Evolutionary conservation across 495 filamentous ascomycete species (phyloP).

Genomic region (Podospora pseudocomata): DNA sequence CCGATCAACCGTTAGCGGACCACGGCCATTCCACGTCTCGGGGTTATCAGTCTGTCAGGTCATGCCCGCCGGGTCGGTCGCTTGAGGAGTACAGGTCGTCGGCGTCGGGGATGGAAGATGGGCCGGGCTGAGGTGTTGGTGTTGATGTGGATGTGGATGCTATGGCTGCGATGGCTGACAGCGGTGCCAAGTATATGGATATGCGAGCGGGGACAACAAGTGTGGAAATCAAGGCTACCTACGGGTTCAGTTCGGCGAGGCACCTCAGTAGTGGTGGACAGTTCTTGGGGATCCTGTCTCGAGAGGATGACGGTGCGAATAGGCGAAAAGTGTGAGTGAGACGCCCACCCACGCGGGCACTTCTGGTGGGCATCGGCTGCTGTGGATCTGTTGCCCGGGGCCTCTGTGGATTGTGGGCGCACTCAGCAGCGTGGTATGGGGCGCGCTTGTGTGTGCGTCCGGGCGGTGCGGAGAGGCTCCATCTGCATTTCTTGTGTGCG

Average conservation of each 20-base stretch:
- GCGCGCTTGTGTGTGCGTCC: neutral
- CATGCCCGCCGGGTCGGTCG: constrained; percentile 20
- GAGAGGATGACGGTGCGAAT: constrained; percentile 2
- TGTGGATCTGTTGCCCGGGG: constrained; percentile 12
- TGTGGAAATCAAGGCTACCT: neutral
- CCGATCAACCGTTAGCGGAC: constrained; percentile 18
- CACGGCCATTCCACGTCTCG: constrained; percentile 29
- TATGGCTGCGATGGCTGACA: neutral
- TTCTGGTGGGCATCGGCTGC: constrained; percentile 4
- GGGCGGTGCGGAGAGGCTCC: neutral
- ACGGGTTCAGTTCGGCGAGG: neutral
- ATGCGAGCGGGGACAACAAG: neutral
- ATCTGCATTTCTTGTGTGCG: neutral
- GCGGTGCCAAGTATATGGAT: neutral
- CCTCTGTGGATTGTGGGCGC: neutral
- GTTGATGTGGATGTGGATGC: neutral
- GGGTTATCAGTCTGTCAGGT: constrained; percentile 20
- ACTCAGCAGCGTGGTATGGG: neutral
- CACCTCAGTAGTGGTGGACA: neutral
- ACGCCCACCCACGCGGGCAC: neutral
- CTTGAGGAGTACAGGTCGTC: neutral
- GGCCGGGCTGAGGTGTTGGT: no score
- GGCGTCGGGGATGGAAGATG: neutral
- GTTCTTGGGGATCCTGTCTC: constrained; percentile 21
- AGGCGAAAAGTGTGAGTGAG: constrained; percentile 17